A percentile compares a stretch with the other conserved stretches of the same genome.
phyloP scores from a whole-genome alignment of 2,329 filamentous ascomycete genomes.

The Diaporthe destruens region DNA sequence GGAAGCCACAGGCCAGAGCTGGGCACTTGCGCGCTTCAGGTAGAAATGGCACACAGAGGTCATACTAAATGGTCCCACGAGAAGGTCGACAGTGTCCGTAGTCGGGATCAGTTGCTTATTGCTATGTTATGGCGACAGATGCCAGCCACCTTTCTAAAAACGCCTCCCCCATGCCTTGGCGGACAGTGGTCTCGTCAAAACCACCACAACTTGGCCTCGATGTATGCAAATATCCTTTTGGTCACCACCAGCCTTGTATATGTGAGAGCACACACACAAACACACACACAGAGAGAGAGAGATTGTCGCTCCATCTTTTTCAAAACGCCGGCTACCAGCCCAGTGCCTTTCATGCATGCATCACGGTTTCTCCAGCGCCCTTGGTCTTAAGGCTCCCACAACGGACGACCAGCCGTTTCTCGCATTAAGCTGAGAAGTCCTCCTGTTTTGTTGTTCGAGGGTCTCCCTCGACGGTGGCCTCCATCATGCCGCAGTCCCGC shows the following conservation, averaged over 20 bases:
- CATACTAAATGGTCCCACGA: not conserved
- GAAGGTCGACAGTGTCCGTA: not conserved
- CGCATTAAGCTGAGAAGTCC: not conserved
- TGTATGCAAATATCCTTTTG: constrained; percentile 14
- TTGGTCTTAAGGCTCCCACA: not conserved
- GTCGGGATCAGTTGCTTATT: not conserved
- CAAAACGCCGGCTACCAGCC: constrained; percentile 11
- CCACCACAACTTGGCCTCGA: not conserved
- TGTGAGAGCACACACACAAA: not conserved
- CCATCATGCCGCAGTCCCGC: not conserved
- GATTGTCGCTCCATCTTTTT: not conserved
- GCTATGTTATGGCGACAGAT: constrained; percentile 15
- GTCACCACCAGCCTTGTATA: not conserved
- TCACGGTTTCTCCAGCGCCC: not conserved
- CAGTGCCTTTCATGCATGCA: constrained; percentile 6
- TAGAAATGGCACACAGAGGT: not conserved
- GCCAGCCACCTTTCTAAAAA: constrained; percentile 13
- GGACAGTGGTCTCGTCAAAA: not conserved
- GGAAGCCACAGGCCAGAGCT: not conserved
- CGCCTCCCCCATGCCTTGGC: constrained; percentile 4
- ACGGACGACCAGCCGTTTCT: not conserved
- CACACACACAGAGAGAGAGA: not conserved
- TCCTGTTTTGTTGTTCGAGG: too few relatives aligned
- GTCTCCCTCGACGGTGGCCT: too few relatives aligned
- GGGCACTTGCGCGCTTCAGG: not conserved